phyloP scores from a whole-genome alignment of 495 filamentous ascomycete species.

The Aspergillus asperescens region DNA sequence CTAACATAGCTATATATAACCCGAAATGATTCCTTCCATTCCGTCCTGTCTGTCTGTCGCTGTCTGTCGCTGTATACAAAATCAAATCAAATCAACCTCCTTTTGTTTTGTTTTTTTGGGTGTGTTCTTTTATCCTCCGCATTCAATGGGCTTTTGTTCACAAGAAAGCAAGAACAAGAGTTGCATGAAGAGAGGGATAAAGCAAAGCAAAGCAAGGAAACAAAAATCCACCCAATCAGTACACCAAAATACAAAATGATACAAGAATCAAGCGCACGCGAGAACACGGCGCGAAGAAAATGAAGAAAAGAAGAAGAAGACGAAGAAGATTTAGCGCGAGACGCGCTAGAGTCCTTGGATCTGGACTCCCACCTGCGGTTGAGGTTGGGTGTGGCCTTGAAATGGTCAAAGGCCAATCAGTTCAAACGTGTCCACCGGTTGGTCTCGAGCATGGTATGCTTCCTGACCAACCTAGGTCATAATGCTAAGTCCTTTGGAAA shows the following conservation, averaged over 20 bases:
- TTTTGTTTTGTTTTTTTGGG: conserved; percentile 3
- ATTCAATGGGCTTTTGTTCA: background rate
- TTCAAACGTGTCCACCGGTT: background rate
- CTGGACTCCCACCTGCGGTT: background rate
- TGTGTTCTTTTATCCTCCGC: background rate
- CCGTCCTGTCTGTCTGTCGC: conserved; percentile 4
- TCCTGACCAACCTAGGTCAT: background rate
- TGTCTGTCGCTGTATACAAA: conserved; percentile 9
- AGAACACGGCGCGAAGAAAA: background rate
- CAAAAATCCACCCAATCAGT: conserved; percentile 1
- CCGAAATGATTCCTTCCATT: conserved; percentile 4
- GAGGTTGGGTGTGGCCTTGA: background rate
- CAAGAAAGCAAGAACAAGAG: background rate
- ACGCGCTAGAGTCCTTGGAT: background rate
- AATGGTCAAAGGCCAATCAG: background rate
- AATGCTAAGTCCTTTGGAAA: conserved; percentile 2
- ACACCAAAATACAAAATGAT: conserved; percentile 7
- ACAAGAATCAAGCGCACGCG: conserved; percentile 5
- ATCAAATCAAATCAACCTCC: background rate
- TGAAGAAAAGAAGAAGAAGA: background rate
- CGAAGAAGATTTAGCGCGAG: background rate
- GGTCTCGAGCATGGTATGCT: conserved; percentile 3
- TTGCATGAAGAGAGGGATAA: no score
- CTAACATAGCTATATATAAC: conserved; percentile 1
- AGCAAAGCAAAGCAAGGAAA: background rate